Percentiles rank a stretch among this genome's conserved stretches.
Conservation (phyloP, 2,329 filamentous ascomycete genomes). For the Aureobasidium sp. region DNA sequence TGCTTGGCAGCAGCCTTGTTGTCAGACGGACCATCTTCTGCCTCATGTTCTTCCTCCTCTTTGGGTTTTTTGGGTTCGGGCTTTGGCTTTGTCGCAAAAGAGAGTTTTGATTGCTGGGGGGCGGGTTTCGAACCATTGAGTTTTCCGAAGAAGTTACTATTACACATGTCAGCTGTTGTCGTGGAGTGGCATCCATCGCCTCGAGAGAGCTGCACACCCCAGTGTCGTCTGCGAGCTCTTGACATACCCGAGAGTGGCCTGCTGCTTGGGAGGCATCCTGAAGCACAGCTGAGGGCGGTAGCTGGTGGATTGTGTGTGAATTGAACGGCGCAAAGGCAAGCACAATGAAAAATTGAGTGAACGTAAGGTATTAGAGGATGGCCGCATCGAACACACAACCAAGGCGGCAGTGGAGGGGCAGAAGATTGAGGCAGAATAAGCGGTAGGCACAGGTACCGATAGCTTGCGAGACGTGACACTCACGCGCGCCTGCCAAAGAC, state of each 20-base stretch:
- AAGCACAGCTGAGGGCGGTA: not conserved
- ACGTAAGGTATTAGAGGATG: not conserved
- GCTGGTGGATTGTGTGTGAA: not conserved
- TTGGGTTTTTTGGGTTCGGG: slow-evolving; percentile 16
- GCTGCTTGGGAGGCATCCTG: slow-evolving; percentile 56
- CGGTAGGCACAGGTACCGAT: not conserved
- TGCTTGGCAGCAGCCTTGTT: slow-evolving; percentile 19
- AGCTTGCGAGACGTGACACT: not conserved
- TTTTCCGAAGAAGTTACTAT: slow-evolving; percentile 77
- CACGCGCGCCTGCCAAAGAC: not conserved
- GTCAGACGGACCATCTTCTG: slow-evolving; percentile 16
- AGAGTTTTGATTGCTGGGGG: slow-evolving; percentile 68
- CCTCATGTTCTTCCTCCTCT: slow-evolving; percentile 15
- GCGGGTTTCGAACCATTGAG: slow-evolving; percentile 51
- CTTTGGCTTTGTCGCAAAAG: slow-evolving; percentile 49
- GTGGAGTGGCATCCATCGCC: not conserved
- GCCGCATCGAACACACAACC: not conserved
- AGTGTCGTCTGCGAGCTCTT: slow-evolving; percentile 64
- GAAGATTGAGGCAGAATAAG: not conserved
- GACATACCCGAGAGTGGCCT: slow-evolving; percentile 85
- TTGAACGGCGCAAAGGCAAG: not conserved
- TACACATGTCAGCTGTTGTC: slow-evolving; percentile 15
- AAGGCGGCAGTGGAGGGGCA: not conserved
- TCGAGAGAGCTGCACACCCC: slow-evolving; percentile 47
- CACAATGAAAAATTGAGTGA: not conserved